These are phyloP conservation scores for Fraxinus excelsior DNA, from an alignment of 257 asterid species.

Conservation along the genomic window DNA sequence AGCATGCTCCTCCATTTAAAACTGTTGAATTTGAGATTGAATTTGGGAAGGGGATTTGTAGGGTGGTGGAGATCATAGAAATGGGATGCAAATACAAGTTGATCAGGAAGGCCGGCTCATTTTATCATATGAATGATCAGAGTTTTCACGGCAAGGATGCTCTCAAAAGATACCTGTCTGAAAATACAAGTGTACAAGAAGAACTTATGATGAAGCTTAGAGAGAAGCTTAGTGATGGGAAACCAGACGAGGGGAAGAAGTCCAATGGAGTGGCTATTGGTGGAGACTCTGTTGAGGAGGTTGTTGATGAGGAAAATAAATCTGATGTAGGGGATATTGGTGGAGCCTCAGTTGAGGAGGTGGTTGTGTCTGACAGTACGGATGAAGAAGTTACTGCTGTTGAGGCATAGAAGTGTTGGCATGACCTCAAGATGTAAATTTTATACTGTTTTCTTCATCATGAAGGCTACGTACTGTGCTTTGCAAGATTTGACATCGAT, in stretches of 20 bases:
- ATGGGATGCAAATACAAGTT: conserved; percentile 76
- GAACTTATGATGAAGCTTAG: conserved; percentile 66
- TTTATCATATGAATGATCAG: conserved; percentile 39
- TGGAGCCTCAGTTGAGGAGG: conserved; percentile 43
- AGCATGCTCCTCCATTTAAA: conserved; percentile 91
- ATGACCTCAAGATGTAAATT: background rate
- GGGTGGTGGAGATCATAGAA: conserved; percentile 73
- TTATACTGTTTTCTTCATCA: background rate
- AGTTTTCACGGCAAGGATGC: conserved; percentile 66
- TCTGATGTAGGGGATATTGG: conserved; percentile 27
- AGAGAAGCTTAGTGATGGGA: conserved; percentile 55
- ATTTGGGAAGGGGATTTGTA: conserved; percentile 83
- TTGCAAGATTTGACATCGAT: background rate
- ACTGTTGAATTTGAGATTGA: conserved; percentile 79
- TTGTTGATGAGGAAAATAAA: conserved; percentile 38
- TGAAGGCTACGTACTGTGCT: conserved; percentile 9
- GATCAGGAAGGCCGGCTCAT: conserved; percentile 42
- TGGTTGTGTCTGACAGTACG: conserved; percentile 47
- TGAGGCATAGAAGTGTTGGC: conserved; percentile 43
- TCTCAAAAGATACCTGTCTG: conserved; percentile 53
- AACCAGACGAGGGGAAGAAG: conserved; percentile 37
- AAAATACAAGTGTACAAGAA: conserved; percentile 43
- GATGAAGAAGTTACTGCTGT: conserved; percentile 69
- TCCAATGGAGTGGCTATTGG: conserved; percentile 27
- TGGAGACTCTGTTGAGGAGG: conserved; percentile 41